Conservation (phyloP, 2,329 filamentous ascomycete species). For the Metarhizium sp. region DNA sequence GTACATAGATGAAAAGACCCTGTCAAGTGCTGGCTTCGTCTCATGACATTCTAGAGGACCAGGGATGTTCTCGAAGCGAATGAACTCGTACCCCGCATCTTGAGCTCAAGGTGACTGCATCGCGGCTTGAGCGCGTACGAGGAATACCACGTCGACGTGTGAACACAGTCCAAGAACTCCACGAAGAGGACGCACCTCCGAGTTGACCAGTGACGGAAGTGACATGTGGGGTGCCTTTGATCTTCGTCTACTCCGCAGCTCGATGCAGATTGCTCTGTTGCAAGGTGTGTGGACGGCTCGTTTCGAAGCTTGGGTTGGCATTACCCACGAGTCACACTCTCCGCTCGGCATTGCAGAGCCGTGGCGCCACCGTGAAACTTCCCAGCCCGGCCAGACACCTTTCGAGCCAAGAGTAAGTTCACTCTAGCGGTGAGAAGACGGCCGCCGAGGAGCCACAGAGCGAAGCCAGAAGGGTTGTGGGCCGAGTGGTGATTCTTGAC, state of each 20-base stretch:
- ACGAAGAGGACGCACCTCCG: background rate
- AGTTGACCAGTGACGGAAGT: background rate
- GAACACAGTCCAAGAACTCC: background rate
- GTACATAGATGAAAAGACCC: no score
- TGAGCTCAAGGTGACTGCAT: background rate
- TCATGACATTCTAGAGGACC: background rate
- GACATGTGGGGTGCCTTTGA: background rate
- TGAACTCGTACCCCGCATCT: slow-evolving; percentile 5
- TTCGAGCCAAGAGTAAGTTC: background rate
- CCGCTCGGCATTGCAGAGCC: background rate
- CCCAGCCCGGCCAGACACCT: background rate
- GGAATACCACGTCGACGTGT: slow-evolving; percentile 1
- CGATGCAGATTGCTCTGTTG: background rate
- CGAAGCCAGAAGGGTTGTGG: background rate
- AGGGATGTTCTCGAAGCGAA: background rate
- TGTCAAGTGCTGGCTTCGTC: background rate
- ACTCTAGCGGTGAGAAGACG: background rate
- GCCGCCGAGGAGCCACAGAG: background rate
- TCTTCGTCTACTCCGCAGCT: background rate
- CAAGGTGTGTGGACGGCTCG: no score
- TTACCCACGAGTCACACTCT: background rate
- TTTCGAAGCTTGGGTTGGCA: background rate
- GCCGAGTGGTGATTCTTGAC: no score
- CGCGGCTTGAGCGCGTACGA: slow-evolving; percentile 8
- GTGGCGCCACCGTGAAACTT: background rate